These are phyloP conservation scores for Leccinum olivaceopallidum DNA, from an alignment of 768 basidiomycete species.

Conservation along the genomic window DNA sequence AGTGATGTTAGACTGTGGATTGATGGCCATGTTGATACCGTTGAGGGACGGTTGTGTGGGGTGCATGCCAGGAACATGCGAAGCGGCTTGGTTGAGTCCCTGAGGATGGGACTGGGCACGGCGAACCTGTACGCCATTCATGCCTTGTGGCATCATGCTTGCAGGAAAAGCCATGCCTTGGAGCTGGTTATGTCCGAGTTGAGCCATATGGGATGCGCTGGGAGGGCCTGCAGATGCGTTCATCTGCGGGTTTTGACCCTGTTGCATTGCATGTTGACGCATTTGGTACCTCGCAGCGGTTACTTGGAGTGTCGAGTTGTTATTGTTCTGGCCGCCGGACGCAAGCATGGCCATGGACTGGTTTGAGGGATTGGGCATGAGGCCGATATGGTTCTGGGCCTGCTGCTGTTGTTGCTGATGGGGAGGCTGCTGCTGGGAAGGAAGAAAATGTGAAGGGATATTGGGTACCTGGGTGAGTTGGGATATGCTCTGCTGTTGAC, in stretches of 20 bases:
- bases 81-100: constrained; percentile 39
- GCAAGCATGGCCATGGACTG: constrained; percentile 42
- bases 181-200: constrained; percentile 38
- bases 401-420: constrained; percentile 39
- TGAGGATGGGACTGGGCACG: constrained; percentile 62
- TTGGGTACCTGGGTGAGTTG: constrained; percentile 42
- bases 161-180: constrained; percentile 44
- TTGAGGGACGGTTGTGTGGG: constrained; percentile 36
- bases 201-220: constrained; percentile 29
- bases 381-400: constrained; percentile 35
- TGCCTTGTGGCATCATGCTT: constrained; percentile 42
- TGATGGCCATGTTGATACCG: constrained; percentile 46
- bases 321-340: constrained; percentile 28
- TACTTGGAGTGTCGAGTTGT: constrained; percentile 24
- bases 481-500: constrained; percentile 40
- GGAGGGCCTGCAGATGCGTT: constrained; percentile 30
- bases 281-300: constrained; percentile 31
- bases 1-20: constrained; percentile 43
- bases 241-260: constrained; percentile 38
- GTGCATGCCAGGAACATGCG: constrained; percentile 38
- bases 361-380: constrained; percentile 37
- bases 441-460: constrained; percentile 35
- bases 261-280: constrained; percentile 40
- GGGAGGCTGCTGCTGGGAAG: constrained; percentile 39
- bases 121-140: constrained; percentile 41